A percentile compares a stretch with the other conserved stretches of the same genome.
These are phyloP conservation scores for Jamesozyma lodderae DNA, from an alignment of 805 yeast genomes.

Conservation along the genomic window DNA sequence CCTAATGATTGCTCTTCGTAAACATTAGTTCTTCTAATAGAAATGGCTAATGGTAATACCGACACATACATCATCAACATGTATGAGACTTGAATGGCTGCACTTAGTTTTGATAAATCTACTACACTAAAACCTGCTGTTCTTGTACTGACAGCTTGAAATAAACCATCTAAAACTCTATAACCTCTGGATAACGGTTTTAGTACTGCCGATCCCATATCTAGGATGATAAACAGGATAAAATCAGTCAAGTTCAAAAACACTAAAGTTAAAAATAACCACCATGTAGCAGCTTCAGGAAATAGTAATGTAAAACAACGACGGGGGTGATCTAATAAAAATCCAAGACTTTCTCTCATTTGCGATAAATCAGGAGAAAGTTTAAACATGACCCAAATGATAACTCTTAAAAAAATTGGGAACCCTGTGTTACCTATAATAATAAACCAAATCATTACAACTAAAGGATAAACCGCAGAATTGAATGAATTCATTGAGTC, in stretches of 20 bases:
- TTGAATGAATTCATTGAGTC: conserved; percentile 68
- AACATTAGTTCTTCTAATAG: conserved; percentile 93
- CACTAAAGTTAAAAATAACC: conserved; percentile 72
- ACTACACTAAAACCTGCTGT: conserved; percentile 86
- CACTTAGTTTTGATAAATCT: conserved; percentile 61
- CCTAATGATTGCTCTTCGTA: conserved; percentile 96
- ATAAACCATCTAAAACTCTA: conserved; percentile 72
- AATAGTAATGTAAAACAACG: conserved; percentile 90
- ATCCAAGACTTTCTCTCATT: conserved; percentile 67
- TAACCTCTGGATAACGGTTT: conserved; percentile 53
- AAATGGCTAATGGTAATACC: conserved; percentile 90
- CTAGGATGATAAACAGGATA: conserved; percentile 70
- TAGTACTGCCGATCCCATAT: conserved; percentile 47
- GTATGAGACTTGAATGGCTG: conserved; percentile 89
- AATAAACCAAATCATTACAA: conserved; percentile 60
- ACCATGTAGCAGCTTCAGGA: conserved; percentile 92
- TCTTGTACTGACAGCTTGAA: conserved; percentile 86
- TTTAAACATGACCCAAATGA: conserved; percentile 73
- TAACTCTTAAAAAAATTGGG: conserved; percentile 71
- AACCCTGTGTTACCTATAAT: conserved; percentile 93
- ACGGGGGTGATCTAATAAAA: conserved; percentile 89
- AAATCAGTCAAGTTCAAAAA: conserved; percentile 69
- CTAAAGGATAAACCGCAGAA: conserved; percentile 52
- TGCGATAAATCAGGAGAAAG: conserved; percentile 56
- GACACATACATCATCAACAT: conserved; percentile 98